Evolutionary conservation across 495 filamentous ascomycete genomes (phyloP), one percentile per base, ranked within the genome.

Genomic region (Hypoxylon intermedium): DNA sequence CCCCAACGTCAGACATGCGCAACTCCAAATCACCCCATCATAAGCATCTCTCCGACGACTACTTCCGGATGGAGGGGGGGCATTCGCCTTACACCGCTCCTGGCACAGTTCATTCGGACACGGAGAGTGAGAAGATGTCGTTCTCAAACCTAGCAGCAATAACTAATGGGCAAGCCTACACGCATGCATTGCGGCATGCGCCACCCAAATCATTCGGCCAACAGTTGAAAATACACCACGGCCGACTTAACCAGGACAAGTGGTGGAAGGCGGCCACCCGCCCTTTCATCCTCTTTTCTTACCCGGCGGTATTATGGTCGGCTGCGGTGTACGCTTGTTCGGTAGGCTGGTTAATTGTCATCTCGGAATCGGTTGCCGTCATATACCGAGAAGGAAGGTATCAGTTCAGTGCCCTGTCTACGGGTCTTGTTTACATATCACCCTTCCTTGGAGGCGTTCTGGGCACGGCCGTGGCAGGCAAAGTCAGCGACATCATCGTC

Each of bases 311-410:
- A 11, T 84, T 98, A 18, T 98, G 93, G 93, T 93, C 89, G 31
- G 78, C 92, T 0, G 80, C 89, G 0, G 86, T 97, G 24, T 98
- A 98, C 72, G 77, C 92, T 0, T 85, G 94, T 60, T 92, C 89
- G 3, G 83, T 97, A n/a, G 93, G 93, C 13, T 97, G 93, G 94
- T 79, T 98, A 38, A 96, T 98, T 56, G 89, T 97, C 23, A 83
- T 97, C 9, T 97, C 94, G 1, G 92, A 97, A 73, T 88, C 88
- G 0, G 85, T 97, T 0, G 84, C 90, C 0, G 77, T 83, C 38
- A 90, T 95, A 59, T 97, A 88, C 74, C 84, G 89, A 48, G 79
- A 83, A 46, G 75, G 80, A 0, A 74, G 77, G 5, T 97, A 97
- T 74, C 79, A 90, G 45, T 97, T 98, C 73, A 86, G 81, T 31